These are phyloP conservation scores for Suillus subluteus DNA, from an alignment of 768 basidiomycete genomes.

Conservation along the genomic window DNA sequence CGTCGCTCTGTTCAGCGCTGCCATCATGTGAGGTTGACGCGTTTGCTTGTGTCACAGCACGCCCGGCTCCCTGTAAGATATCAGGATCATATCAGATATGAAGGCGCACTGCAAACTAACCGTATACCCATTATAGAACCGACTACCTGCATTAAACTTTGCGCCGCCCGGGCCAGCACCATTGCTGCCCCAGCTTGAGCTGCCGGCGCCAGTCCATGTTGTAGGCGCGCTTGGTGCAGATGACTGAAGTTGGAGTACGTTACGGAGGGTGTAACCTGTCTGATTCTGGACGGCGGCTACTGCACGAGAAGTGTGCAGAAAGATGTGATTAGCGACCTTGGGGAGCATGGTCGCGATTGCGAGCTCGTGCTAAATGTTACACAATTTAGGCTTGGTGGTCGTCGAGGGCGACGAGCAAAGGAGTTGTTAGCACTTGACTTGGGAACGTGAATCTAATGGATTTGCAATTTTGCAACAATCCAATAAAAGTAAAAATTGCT, in stretches of 20 bases:
- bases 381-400: conserved; percentile 7
- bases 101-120: conserved; percentile 42
- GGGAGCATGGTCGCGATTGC: conserved; percentile 63
- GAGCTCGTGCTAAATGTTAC: conserved; percentile 8
- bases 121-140: conserved; percentile 70
- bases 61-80: conserved; percentile 58
- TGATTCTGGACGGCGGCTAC: conserved; percentile 78
- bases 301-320: conserved; percentile 77
- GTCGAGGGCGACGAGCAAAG: conserved; percentile 4
- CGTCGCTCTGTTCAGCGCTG: conserved; percentile 52
- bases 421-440: conserved; percentile 1
- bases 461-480: background rate
- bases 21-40: conserved; percentile 59
- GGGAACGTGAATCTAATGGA: background rate
- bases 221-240: conserved; percentile 47
- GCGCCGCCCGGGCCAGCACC: conserved; percentile 72
- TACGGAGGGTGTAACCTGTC: conserved; percentile 66
- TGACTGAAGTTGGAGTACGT: conserved; percentile 73
- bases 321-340: conserved; percentile 78
- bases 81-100: conserved; percentile 10
- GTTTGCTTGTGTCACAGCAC: conserved; percentile 75
- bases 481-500: conserved; percentile 23
- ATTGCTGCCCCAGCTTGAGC: conserved; percentile 56
- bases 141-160: conserved; percentile 71
- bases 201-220: conserved; percentile 43